These are phyloP conservation scores for Lactifluus echinatus DNA, from an alignment of 768 basidiomycete genomes.

Conservation along the genomic window DNA sequence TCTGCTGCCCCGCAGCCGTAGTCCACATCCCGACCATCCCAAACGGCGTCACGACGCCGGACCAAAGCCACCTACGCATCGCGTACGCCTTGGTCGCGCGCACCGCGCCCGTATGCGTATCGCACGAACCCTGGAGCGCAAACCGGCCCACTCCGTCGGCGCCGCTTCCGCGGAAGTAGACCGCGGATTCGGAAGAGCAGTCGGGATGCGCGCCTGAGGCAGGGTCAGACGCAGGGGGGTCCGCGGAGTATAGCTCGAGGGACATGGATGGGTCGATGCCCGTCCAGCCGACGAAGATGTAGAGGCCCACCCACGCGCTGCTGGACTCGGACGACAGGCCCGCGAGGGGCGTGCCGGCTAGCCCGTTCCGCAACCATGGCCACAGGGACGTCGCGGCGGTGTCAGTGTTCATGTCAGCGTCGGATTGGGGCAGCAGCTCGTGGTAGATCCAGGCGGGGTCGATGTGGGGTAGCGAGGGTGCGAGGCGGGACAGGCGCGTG, in stretches of 20 bases:
- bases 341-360: constrained; percentile 3
- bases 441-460: not conserved
- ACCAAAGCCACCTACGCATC: not conserved
- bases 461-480: not conserved
- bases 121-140: not conserved
- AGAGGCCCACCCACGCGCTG: not conserved
- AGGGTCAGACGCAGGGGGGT: not conserved
- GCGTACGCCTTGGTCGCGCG: not conserved
- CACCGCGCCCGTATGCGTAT: not conserved
- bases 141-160: not conserved
- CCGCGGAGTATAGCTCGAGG: not conserved
- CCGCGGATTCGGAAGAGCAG: too few relatives aligned
- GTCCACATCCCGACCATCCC: constrained; percentile 9
- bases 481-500: not conserved
- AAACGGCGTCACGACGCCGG: constrained; percentile 3
- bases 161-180: not conserved
- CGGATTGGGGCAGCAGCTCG: not conserved
- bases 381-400: not conserved
- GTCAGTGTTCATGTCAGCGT: not conserved
- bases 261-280: not conserved
- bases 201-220: too few relatives aligned
- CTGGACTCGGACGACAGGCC: not conserved
- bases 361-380: constrained; percentile 3
- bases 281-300: not conserved
- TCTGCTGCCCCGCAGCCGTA: fast-evolving